Evolutionary conservation across 805 yeast species (phyloP).

Genomic region (Zygosaccharomyces siamensis): DNA sequence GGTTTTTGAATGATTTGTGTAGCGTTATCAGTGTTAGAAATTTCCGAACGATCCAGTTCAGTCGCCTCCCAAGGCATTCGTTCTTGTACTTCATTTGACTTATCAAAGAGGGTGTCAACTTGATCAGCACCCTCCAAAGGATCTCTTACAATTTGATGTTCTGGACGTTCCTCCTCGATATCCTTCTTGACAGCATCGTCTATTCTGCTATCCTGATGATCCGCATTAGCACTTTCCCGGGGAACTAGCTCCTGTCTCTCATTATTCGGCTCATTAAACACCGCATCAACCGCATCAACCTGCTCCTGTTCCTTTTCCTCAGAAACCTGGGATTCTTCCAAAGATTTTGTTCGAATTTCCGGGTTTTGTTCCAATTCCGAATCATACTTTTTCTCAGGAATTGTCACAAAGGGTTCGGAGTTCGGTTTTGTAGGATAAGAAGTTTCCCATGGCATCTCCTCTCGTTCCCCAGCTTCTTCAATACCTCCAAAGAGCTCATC

Average conservation of each 20-base stretch:
- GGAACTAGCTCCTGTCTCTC: background rate
- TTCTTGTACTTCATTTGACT: background rate
- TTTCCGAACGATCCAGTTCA: background rate
- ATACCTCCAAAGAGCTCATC: background rate
- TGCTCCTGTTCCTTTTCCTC: background rate
- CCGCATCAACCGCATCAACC: background rate
- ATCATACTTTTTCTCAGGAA: too few species aligned
- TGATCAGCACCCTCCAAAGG: background rate
- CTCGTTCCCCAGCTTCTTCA: constrained; percentile 1
- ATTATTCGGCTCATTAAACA: background rate
- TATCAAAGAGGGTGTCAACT: background rate
- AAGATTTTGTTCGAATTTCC: background rate
- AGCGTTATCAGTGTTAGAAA: too few species aligned
- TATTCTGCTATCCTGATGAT: too few species aligned
- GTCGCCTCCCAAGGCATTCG: constrained; percentile 2
- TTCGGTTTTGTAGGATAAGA: background rate
- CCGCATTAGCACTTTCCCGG: background rate
- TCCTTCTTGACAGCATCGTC: background rate
- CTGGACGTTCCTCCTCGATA: background rate
- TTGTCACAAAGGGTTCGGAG: background rate
- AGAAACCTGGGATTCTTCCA: background rate
- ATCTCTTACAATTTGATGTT: background rate
- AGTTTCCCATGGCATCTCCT: constrained; percentile 11
- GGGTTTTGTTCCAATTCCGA: background rate
- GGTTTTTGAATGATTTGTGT: background rate